Evolutionary conservation across 73 alveolate genomes (phyloP).

Genomic region (Effrenium voratum): DNA sequence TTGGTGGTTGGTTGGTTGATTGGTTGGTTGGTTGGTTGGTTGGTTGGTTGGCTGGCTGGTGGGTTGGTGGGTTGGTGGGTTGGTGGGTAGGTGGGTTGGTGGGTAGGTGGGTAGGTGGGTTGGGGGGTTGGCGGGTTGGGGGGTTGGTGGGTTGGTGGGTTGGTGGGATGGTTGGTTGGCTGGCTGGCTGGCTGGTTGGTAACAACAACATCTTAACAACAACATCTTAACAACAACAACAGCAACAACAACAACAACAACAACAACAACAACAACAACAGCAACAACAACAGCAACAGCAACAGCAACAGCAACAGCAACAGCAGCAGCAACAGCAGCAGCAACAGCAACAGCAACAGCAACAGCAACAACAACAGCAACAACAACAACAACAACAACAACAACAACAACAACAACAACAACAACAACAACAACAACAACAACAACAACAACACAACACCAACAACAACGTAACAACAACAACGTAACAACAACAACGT

Average conservation of each 20-base stretch:
- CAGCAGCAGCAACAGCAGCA: neutral
- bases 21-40: neutral
- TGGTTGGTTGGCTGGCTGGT: neutral
- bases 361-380: neutral
- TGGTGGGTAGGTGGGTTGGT: neutral
- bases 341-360: neutral
- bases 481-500: neutral
- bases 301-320: neutral
- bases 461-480: neutral
- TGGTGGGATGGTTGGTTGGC: neutral
- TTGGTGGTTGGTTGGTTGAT: neutral
- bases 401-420: neutral
- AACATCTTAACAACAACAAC: neutral
- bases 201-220: neutral
- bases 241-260: neutral
- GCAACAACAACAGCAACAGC: neutral
- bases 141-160: neutral
- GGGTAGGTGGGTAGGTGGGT: no score
- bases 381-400: neutral
- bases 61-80: neutral
- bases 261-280: neutral
- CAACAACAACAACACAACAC: neutral
- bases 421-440: neutral
- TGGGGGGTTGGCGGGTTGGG: neutral
- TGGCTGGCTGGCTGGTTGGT: no score